phyloP scores from a whole-genome alignment of 106 monocot species.

The Dactylorhiza incarnata region DNA sequence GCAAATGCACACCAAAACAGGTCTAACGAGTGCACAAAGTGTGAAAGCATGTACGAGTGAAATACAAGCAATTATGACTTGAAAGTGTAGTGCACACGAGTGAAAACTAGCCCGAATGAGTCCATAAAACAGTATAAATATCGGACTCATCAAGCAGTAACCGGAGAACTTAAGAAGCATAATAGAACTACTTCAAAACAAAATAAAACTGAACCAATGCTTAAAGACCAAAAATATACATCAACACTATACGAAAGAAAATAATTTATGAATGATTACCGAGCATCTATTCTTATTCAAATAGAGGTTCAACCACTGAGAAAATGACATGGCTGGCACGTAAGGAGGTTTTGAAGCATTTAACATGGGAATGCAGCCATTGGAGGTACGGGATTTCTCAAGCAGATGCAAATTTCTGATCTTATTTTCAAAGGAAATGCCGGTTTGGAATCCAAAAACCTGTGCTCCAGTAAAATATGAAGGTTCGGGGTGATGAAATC shows the following conservation, averaged over 20 bases:
- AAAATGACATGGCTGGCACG: slow-evolving; percentile 1
- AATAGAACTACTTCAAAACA: neutral
- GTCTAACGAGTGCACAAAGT: no score
- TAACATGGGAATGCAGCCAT: neutral
- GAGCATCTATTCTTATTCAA: neutral
- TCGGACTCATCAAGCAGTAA: no score
- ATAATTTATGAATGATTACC: neutral
- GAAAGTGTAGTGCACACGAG: no score
- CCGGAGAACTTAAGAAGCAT: neutral
- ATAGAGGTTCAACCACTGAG: neutral
- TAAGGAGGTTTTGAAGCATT: neutral
- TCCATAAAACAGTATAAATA: no score
- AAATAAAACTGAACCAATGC: neutral
- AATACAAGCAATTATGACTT: no score
- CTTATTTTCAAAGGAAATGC: neutral
- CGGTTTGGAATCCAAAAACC: neutral
- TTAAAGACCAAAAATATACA: neutral
- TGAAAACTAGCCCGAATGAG: no score
- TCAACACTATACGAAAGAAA: neutral
- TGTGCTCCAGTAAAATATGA: neutral
- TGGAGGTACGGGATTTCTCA: neutral
- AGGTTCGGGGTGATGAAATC: slow-evolving; percentile 4
- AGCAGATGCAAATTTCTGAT: neutral
- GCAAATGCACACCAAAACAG: no score
- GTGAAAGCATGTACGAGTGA: no score